phyloP scores from a whole-genome alignment of 192 early-diverging fungal genomes.

The Coemansia sp. region DNA sequence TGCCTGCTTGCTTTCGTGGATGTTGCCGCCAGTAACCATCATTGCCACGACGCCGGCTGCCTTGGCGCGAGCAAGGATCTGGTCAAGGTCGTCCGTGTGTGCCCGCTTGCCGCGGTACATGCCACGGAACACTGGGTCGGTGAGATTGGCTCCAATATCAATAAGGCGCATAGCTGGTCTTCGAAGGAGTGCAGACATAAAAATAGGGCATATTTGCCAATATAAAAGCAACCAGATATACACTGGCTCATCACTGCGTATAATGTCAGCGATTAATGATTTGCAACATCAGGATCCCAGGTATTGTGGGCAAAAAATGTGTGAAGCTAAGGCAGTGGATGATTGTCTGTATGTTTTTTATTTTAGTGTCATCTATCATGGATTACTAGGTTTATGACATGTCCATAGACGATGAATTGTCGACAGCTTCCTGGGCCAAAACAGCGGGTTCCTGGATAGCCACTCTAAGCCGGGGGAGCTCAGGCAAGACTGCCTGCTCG shows the following conservation, averaged over 20 bases:
- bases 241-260: too few relatives aligned
- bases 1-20: slow-evolving; percentile 60
- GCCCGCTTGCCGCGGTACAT: slow-evolving; percentile 73
- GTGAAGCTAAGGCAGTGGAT: too few relatives aligned
- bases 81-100: slow-evolving; percentile 67
- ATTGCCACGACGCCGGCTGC: slow-evolving; percentile 67
- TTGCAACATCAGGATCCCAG: too few relatives aligned
- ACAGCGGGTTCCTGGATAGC: slow-evolving; percentile 9
- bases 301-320: too few relatives aligned
- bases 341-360: too few relatives aligned
- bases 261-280: too few relatives aligned
- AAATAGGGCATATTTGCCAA: too few relatives aligned
- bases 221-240: too few relatives aligned
- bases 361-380: not conserved
- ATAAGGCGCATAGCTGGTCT: slow-evolving; percentile 30
- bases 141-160: slow-evolving; percentile 89
- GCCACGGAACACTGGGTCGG: slow-evolving; percentile 82
- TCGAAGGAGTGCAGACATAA: not conserved
- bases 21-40: slow-evolving; percentile 76
- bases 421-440: not conserved
- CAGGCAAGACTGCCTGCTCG: slow-evolving; percentile 27
- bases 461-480: slow-evolving; percentile 40
- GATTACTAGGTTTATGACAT: slow-evolving; percentile 11
- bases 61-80: slow-evolving; percentile 64
- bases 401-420: slow-evolving; percentile 22